Conservation (phyloP, 2,329 filamentous ascomycete species). For the Beauveria brongniartii region DNA sequence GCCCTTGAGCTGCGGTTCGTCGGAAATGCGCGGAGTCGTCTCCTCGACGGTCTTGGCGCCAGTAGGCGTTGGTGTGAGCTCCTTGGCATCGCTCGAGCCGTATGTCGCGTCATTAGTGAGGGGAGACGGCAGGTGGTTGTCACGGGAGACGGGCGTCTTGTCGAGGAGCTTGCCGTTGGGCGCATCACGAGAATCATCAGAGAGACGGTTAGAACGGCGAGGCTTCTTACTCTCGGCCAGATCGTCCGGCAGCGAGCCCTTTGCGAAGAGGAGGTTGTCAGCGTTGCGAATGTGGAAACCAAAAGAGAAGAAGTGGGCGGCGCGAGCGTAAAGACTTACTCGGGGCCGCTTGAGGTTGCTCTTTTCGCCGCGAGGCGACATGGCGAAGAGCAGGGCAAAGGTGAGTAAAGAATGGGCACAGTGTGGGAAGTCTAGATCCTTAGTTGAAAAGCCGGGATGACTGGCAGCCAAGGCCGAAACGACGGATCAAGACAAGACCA, state of each 20-base stretch:
- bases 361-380: slow-evolving; percentile 61
- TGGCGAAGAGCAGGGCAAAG: slow-evolving; percentile 22
- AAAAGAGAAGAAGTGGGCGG: slow-evolving; percentile 4
- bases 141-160: slow-evolving; percentile 53
- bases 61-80: slow-evolving; percentile 63
- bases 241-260: slow-evolving; percentile 60
- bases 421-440: neutral
- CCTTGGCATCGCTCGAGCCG: slow-evolving; percentile 58
- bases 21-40: slow-evolving; percentile 40
- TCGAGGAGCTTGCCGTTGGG: slow-evolving; percentile 21
- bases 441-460: slow-evolving; percentile 3
- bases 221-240: slow-evolving; percentile 71
- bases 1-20: slow-evolving; percentile 38
- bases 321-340: slow-evolving; percentile 39
- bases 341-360: slow-evolving; percentile 77
- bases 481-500: neutral
- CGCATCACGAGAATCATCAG: slow-evolving; percentile 24
- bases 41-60: slow-evolving; percentile 49
- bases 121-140: slow-evolving; percentile 71
- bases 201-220: slow-evolving; percentile 64
- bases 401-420: neutral
- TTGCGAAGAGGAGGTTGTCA: slow-evolving; percentile 13
- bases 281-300: slow-evolving; percentile 16
- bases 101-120: slow-evolving; percentile 54
- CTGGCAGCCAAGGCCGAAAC: slow-evolving; percentile 3